Conservation (phyloP, 1,139 yeast genomes). For the Blastobotrys ciferrii region DNA sequence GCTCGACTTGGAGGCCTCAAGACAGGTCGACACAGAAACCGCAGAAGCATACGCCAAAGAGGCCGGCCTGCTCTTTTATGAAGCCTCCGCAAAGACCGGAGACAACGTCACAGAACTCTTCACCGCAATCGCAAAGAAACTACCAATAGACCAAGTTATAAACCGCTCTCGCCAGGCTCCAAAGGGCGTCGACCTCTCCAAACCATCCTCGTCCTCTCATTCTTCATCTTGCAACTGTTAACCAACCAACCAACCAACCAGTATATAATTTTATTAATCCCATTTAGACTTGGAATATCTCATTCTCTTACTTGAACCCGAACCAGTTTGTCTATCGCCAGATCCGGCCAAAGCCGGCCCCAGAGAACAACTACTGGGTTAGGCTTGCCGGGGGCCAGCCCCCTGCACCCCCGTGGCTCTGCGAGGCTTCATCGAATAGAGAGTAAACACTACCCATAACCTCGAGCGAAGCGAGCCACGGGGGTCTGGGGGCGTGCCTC, state of each 20-base stretch:
- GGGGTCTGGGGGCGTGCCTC: too few relatives aligned
- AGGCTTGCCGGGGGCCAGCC: too few relatives aligned
- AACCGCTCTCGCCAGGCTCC: constrained; percentile 33
- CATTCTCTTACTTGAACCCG: neutral
- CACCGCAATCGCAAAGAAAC: constrained; percentile 63
- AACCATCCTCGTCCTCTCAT: constrained; percentile 25
- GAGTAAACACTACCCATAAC: too few relatives aligned
- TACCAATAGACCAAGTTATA: constrained; percentile 38
- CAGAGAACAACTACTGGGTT: too few relatives aligned
- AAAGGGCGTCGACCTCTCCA: constrained; percentile 36
- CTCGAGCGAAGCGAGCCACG: too few relatives aligned
- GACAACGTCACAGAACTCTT: constrained; percentile 78
- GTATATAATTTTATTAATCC: neutral
- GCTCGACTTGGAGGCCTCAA: constrained; percentile 54
- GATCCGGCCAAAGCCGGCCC: too few relatives aligned
- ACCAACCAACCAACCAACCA: too few relatives aligned
- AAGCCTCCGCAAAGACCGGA: constrained; percentile 93
- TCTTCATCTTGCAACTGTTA: constrained; percentile 35
- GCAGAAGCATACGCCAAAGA: constrained; percentile 66
- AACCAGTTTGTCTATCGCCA: too few relatives aligned
- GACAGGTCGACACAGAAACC: constrained; percentile 54
- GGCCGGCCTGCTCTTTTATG: constrained; percentile 77
- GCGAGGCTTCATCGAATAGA: too few relatives aligned
- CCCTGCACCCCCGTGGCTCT: too few relatives aligned
- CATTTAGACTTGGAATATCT: neutral